Base-by-base conservation (phyloP, 768 basidiomycete genomes). In the Amylocystis lapponica region DNA sequence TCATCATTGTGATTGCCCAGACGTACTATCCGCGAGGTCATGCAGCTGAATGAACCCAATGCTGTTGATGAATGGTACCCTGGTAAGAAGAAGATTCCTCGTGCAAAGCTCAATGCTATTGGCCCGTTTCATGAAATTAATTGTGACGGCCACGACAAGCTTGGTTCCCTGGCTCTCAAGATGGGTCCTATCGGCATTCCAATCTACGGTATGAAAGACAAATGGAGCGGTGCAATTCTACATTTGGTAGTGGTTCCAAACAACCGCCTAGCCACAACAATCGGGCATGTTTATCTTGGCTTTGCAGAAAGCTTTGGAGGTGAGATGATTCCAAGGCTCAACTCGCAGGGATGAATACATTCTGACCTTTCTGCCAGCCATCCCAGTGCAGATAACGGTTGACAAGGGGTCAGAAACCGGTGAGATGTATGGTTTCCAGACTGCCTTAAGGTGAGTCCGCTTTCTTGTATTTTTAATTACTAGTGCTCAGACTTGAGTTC, bases 261-360 rank as follows among this genome's bases (percentile, higher is more conserved):
- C 35, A 50, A 42, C 17, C 52, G 55, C 12, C 46, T 48, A 3
- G 45, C 50, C 4, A 50, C 32, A 11, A 51, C 55, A 10, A 43
- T 65, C 22, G 64, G 56, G 14, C 63, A 68, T 52, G 27, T 64
- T 1, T 65, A 51, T 41, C 54, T 66, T 23, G 66, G 67, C 44
- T 51, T 66, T 16, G n/a, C n/a, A n/a, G n/a, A n/a, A n/a, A 22
- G 66, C 6, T 39, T 29, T 36, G 54, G 51, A 17, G 55, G 61
- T 64, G n/a, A 30, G 59, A 51, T 10, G 16, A 27, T 33, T 6
- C 19, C 7, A 21, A n/a, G 20, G 3, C 29, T 30, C 9, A 30
- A 30, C n/a, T 30, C 9, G 29, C n/a, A 30, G 29, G 16, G 21
- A 22, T 27, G 14, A 5, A 12, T 29, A 22, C 13, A 32, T 11